phyloP scores from a whole-genome alignment of 139 green algal genomes.

The Chlamydomonas applanata region DNA sequence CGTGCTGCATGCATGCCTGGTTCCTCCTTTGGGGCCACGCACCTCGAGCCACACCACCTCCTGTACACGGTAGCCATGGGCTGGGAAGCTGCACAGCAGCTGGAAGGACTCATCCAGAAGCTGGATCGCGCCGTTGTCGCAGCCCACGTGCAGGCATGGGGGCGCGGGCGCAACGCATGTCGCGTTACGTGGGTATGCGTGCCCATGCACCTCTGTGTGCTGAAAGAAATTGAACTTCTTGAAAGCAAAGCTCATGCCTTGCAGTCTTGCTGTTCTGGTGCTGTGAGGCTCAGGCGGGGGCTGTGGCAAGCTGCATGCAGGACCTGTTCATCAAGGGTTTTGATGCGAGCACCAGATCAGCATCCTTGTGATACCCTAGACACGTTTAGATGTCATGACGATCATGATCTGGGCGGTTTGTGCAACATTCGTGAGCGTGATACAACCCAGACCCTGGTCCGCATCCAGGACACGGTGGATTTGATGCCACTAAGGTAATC shows the following conservation, averaged over 20 bases:
- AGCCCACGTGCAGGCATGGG: slow-evolving; percentile 52
- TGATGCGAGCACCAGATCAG: no score
- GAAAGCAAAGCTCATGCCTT: slow-evolving; percentile 72
- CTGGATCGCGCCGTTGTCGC: slow-evolving; percentile 48
- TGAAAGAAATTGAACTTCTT: slow-evolving; percentile 78
- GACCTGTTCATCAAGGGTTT: no score
- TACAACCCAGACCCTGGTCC: no score
- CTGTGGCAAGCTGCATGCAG: no score
- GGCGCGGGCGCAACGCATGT: slow-evolving; percentile 37
- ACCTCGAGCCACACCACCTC: slow-evolving; percentile 45
- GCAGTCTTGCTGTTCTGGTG: no score
- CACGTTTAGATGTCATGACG: no score
- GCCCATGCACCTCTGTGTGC: slow-evolving; percentile 28
- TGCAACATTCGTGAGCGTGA: no score
- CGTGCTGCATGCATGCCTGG: background rate
- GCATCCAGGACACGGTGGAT: no score
- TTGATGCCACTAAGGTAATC: no score
- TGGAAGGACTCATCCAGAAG: slow-evolving; percentile 40
- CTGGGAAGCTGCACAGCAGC: slow-evolving; percentile 26
- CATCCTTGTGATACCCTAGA: no score
- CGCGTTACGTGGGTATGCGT: slow-evolving; percentile 44
- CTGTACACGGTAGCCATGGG: slow-evolving; percentile 44
- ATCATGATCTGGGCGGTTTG: no score
- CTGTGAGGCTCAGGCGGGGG: no score
- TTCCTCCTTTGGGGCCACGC: background rate